Conservation (phyloP, 768 basidiomycete genomes). For the Multifurca ochricompacta region DNA sequence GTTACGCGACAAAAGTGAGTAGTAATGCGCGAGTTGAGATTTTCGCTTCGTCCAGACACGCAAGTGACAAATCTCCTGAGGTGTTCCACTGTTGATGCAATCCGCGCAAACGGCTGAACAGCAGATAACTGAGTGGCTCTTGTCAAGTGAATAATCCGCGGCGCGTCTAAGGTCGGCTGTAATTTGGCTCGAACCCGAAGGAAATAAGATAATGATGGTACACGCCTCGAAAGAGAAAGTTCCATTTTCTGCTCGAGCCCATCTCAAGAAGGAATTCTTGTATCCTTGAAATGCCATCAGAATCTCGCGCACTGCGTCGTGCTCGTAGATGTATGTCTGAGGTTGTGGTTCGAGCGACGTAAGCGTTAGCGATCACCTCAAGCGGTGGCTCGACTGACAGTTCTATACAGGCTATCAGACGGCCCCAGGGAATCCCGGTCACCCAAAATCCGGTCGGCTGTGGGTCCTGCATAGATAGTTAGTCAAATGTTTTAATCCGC, state of each 20-base stretch:
- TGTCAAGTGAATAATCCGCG: constrained; percentile 62
- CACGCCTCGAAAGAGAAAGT: constrained; percentile 28
- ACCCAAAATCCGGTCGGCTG: constrained; percentile 33
- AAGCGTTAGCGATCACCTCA: constrained; percentile 22
- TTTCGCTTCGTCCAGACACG: constrained; percentile 33
- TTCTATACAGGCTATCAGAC: neutral
- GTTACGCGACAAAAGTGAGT: constrained; percentile 28
- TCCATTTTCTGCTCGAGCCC: constrained; percentile 24
- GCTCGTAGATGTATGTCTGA: constrained; percentile 65
- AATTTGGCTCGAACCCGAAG: neutral
- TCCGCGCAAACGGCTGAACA: constrained; percentile 46
- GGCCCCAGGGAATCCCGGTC: constrained; percentile 25
- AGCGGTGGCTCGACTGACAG: neutral
- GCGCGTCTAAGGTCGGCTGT: constrained; percentile 45
- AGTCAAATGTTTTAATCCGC: neutral
- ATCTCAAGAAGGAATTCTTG: constrained; percentile 47
- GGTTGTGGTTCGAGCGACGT: neutral
- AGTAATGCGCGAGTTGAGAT: constrained; percentile 19
- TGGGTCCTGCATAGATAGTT: constrained; percentile 34
- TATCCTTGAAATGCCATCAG: constrained; percentile 70
- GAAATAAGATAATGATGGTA: constrained; percentile 8
- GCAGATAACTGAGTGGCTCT: constrained; percentile 58
- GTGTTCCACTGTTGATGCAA: constrained; percentile 52
- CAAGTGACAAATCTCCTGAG: constrained; percentile 53
- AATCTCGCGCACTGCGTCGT: constrained; percentile 70